Evolutionary conservation across 106 monocot species (phyloP).

Genomic region (Platanthera zijinensis): DNA sequence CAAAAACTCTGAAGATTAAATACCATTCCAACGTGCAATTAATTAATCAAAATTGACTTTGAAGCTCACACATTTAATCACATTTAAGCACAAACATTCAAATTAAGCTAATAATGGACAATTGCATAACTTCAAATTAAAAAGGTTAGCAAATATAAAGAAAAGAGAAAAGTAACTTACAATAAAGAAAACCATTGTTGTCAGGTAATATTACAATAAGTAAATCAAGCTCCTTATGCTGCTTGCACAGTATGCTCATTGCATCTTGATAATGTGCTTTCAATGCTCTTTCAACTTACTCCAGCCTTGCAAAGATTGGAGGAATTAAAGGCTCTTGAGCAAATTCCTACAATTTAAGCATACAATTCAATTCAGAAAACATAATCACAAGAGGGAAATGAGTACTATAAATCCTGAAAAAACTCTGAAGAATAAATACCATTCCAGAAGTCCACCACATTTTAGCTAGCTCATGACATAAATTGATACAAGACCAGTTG

Average conservation of each 20-base stretch:
- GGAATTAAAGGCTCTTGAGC: slow-evolving; percentile 39
- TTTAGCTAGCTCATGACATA: slow-evolving; percentile 43
- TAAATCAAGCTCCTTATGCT: slow-evolving; percentile 42
- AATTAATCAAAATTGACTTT: no score
- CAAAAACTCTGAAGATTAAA: no score
- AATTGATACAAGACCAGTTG: slow-evolving; percentile 57
- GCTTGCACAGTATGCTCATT: slow-evolving; percentile 27
- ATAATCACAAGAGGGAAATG: neutral
- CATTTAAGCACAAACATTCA: no score
- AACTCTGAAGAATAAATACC: slow-evolving; percentile 11
- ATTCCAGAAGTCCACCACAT: slow-evolving; percentile 52
- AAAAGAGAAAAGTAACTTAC: slow-evolving; percentile 15
- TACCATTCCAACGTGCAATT: no score
- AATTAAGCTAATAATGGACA: no score
- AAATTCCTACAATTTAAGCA: slow-evolving; percentile 30
- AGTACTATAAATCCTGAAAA: neutral
- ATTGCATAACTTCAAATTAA: neutral
- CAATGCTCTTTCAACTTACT: slow-evolving; percentile 48
- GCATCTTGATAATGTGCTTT: slow-evolving; percentile 41
- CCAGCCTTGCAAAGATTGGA: slow-evolving; percentile 24
- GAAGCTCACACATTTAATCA: no score
- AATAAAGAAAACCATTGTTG: slow-evolving; percentile 66
- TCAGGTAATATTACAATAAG: slow-evolving; percentile 63
- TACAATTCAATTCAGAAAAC: neutral
- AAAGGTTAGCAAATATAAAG: neutral